Evolutionary conservation across 169 alveolate species (phyloP).

Genomic region (Cryptosporidium sp.): DNA sequence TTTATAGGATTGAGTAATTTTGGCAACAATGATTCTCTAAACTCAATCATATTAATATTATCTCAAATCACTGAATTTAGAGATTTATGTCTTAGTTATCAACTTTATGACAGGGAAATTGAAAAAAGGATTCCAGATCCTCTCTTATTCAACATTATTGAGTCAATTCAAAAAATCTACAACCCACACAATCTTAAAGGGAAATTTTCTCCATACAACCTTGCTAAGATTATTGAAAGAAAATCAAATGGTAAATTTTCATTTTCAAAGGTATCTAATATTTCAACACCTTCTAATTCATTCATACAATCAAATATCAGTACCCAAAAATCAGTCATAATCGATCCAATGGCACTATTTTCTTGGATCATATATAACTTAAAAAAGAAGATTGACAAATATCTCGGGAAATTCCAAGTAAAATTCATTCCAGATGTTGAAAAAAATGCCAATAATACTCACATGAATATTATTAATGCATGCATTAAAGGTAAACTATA

Average conservation of each 20-base stretch:
- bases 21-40: slow-evolving; percentile 94
- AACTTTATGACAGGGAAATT: slow-evolving; percentile 77
- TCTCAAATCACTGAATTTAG: slow-evolving; percentile 82
- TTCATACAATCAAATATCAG: not conserved
- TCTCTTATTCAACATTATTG: slow-evolving; percentile 90
- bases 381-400: slow-evolving; percentile 29
- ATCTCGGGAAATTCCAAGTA: slow-evolving; percentile 9
- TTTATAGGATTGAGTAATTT: slow-evolving; percentile 96
- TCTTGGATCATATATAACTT: slow-evolving; percentile 45
- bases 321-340: not conserved
- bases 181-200: slow-evolving; percentile 97
- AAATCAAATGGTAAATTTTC: slow-evolving; percentile 75
- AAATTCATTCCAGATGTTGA: slow-evolving; percentile 17
- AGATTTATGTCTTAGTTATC: slow-evolving; percentile 80
- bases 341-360: slow-evolving; percentile 73
- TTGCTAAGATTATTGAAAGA: slow-evolving; percentile 79
- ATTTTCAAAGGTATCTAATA: not conserved
- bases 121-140: slow-evolving; percentile 84
- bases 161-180: slow-evolving; percentile 95
- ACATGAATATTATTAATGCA: slow-evolving; percentile 10
- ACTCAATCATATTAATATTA: slow-evolving; percentile 92
- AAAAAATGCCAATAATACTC: not conserved
- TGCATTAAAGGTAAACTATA: slow-evolving; percentile 50
- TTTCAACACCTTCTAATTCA: not conserved
- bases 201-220: slow-evolving; percentile 77